Conservation (phyloP, 2,329 filamentous ascomycete genomes). For the Paraphoma chrysanthemicola region DNA sequence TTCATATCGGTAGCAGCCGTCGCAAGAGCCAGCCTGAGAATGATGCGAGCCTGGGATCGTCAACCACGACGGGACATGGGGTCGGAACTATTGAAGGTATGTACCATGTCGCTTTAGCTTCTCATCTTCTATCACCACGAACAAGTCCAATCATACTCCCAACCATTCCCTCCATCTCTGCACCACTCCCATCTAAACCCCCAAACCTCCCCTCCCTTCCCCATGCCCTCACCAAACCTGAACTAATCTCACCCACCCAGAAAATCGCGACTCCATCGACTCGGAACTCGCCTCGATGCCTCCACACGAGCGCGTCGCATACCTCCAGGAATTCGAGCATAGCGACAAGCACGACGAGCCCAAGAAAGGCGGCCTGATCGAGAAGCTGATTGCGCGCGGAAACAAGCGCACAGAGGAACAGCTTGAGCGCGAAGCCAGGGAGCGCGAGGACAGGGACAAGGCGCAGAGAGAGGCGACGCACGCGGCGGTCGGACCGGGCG, state of each 20-base stretch:
- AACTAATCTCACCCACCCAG: slow-evolving; percentile 14
- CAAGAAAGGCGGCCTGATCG: slow-evolving; percentile 42
- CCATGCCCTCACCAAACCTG: slow-evolving; percentile 1
- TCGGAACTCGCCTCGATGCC: slow-evolving; percentile 41
- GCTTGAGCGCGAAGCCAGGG: slow-evolving; percentile 31
- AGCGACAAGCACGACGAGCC: slow-evolving; percentile 38
- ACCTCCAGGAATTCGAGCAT: slow-evolving; percentile 45
- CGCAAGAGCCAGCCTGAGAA: slow-evolving; percentile 40
- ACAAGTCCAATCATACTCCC: too few relatives aligned
- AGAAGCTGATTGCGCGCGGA: slow-evolving; percentile 42
- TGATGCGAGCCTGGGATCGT: slow-evolving; percentile 16
- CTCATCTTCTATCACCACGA: neutral
- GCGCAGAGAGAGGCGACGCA: slow-evolving; percentile 20
- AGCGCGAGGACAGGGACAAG: slow-evolving; percentile 23
- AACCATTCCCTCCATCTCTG: too few relatives aligned
- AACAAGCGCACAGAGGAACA: slow-evolving; percentile 47
- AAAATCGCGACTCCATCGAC: slow-evolving; percentile 41
- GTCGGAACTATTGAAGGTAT: slow-evolving; percentile 29
- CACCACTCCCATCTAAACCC: neutral
- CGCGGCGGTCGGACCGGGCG: slow-evolving; percentile 18
- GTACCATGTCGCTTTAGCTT: slow-evolving; percentile 14
- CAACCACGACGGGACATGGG: slow-evolving; percentile 13
- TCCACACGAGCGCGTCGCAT: slow-evolving; percentile 42
- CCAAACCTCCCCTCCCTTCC: neutral
- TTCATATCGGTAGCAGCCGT: slow-evolving; percentile 40